phyloP scores from a whole-genome alignment of 2,329 filamentous ascomycete species.

The Xylaria sp. region DNA sequence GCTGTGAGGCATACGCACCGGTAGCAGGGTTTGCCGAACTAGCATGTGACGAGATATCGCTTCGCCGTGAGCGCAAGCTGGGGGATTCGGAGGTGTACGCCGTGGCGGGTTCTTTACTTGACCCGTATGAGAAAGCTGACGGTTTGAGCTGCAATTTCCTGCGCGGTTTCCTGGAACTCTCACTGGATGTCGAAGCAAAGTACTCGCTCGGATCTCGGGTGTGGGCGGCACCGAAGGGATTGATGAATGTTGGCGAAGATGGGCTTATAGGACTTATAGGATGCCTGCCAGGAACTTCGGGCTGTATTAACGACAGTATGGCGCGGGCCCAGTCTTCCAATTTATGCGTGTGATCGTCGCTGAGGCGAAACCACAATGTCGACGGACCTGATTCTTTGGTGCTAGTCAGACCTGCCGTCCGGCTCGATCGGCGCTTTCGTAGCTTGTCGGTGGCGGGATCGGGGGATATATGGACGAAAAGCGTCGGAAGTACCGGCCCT shows the following conservation, averaged over 20 bases:
- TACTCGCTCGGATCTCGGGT: conserved; percentile 47
- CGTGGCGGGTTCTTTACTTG: conserved; percentile 50
- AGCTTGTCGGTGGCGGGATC: conserved; percentile 59
- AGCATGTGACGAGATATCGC: conserved; percentile 63
- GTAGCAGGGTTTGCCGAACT: conserved; percentile 50
- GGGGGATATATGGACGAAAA: conserved; percentile 58
- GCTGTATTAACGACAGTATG: conserved; percentile 50
- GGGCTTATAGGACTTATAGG: conserved; percentile 56
- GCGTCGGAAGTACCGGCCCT: conserved; percentile 59
- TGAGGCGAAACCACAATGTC: conserved; percentile 60
- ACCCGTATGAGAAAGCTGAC: conserved; percentile 52
- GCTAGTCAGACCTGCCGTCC: conserved; percentile 58
- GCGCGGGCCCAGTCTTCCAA: conserved; percentile 63
- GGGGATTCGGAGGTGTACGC: conserved; percentile 61
- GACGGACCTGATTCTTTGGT: conserved; percentile 53
- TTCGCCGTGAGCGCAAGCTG: conserved; percentile 63
- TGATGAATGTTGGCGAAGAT: conserved; percentile 56
- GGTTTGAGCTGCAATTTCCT: conserved; percentile 50
- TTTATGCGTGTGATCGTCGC: conserved; percentile 54
- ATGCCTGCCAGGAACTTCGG: conserved; percentile 43
- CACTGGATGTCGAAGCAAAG: conserved; percentile 48
- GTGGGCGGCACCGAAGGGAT: conserved; percentile 50
- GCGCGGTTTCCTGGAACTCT: conserved; percentile 41
- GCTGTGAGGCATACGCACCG: conserved; percentile 46
- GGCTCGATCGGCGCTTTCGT: conserved; percentile 66